Evolutionary conservation across 352 stramenopile genomes (phyloP).

Genomic region (Peronospora tabacina): DNA sequence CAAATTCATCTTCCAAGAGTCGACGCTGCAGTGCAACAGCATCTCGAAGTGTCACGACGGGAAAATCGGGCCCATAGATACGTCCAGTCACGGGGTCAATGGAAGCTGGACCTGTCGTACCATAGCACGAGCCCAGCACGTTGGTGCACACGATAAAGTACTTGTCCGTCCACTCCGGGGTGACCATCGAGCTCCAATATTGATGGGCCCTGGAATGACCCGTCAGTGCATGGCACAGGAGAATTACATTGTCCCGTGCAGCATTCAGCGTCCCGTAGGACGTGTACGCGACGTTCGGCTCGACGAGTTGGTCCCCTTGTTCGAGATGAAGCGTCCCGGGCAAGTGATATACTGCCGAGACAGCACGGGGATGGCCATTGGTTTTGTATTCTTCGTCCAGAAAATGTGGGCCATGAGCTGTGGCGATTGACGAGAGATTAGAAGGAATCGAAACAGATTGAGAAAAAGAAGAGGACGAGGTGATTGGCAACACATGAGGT

Average conservation of each 20-base stretch:
- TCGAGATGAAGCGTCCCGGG: slow-evolving; percentile 45
- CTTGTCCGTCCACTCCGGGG: slow-evolving; percentile 91
- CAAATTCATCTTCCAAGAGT: slow-evolving; percentile 85
- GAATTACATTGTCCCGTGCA: slow-evolving; percentile 84
- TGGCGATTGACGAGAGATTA: neutral
- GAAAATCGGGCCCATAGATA: slow-evolving; percentile 87
- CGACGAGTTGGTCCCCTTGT: slow-evolving; percentile 51
- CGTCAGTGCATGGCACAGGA: slow-evolving; percentile 94
- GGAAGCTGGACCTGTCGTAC: slow-evolving; percentile 81
- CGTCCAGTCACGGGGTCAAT: slow-evolving; percentile 62
- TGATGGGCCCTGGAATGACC: slow-evolving; percentile 90
- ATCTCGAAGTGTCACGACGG: slow-evolving; percentile 89
- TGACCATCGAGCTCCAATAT: slow-evolving; percentile 92
- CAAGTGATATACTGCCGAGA: slow-evolving; percentile 39
- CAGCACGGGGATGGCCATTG: slow-evolving; percentile 35
- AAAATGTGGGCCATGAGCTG: neutral
- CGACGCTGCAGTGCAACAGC: slow-evolving; percentile 87
- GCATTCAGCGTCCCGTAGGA: slow-evolving; percentile 90
- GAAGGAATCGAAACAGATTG: slow-evolving; percentile 10
- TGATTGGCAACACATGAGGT: too few relatives aligned
- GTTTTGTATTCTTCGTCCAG: slow-evolving; percentile 63
- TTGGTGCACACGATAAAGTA: slow-evolving; percentile 97
- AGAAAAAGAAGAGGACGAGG: neutral
- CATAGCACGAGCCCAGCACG: slow-evolving; percentile 94
- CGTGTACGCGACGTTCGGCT: slow-evolving; percentile 88